phyloP scores from a whole-genome alignment of 306 rosid genomes.

The Glycyrrhiza uralensis region DNA sequence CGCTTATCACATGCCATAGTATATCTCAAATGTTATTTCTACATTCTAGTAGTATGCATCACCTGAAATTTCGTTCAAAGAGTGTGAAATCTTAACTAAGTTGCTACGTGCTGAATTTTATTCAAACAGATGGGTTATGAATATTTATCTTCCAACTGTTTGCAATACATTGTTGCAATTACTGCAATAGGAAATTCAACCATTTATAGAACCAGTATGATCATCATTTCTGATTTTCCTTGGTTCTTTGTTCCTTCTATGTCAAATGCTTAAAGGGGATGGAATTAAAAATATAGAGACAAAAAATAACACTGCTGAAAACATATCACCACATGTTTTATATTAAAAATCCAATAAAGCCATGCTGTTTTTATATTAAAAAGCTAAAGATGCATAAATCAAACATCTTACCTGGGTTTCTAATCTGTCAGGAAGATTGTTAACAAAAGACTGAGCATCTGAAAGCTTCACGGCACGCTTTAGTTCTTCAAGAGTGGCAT shows the following conservation, averaged over 20 bases:
- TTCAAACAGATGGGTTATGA: neutral
- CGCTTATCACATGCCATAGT: neutral
- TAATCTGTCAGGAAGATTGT: conserved; percentile 85
- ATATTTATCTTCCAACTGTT: neutral
- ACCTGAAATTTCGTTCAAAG: neutral
- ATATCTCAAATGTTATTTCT: neutral
- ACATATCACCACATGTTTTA: neutral
- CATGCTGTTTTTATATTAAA: neutral
- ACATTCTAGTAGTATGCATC: neutral
- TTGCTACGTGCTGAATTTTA: neutral
- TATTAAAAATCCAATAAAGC: neutral
- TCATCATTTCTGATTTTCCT: neutral
- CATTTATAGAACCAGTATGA: neutral
- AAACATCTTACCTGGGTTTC: conserved; percentile 74
- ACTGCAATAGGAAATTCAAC: neutral
- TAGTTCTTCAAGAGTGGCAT: conserved; percentile 81
- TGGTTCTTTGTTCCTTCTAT: neutral
- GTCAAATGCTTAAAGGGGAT: neutral
- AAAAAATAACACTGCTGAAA: neutral
- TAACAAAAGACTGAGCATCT: conserved; percentile 79
- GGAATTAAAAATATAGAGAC: neutral
- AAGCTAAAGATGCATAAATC: neutral
- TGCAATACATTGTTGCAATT: neutral
- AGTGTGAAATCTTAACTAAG: neutral
- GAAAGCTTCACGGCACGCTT: conserved; percentile 81